phyloP scores from a whole-genome alignment of 306 rosid species.

The Quercus rubra region DNA sequence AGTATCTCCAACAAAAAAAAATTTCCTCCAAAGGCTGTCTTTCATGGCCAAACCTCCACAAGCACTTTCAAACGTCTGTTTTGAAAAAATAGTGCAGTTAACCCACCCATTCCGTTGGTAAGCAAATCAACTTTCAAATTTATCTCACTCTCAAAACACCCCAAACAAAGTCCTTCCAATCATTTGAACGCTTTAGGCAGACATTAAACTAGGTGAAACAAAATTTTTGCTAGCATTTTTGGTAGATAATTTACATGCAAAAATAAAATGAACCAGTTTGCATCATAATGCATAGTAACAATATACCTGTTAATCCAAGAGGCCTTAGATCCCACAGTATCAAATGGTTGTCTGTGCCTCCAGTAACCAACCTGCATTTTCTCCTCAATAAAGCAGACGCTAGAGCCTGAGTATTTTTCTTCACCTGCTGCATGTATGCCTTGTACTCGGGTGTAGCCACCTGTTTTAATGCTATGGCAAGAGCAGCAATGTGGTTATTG shows the following conservation, averaged over 20 bases:
- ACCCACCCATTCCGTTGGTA: neutral
- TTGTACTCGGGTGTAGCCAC: conserved; percentile 79
- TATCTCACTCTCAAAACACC: neutral
- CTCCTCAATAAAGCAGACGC: conserved; percentile 76
- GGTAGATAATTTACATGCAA: neutral
- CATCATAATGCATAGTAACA: neutral
- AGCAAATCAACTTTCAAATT: neutral
- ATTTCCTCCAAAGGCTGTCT: neutral
- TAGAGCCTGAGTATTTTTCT: conserved; percentile 85
- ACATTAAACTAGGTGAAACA: neutral
- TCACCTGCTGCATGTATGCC: conserved; percentile 95
- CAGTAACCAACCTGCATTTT: conserved; percentile 79
- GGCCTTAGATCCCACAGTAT: conserved; percentile 96
- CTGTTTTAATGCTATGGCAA: conserved; percentile 92
- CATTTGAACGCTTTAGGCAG: neutral
- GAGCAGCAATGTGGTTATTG: conserved; percentile 96
- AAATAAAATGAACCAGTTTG: conserved; percentile 5
- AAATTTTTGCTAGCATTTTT: neutral
- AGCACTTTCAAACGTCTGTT: neutral
- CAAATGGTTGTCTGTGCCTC: conserved; percentile 96
- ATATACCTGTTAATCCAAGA: conserved; percentile 77
- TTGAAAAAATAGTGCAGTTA: neutral
- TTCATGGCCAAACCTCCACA: neutral
- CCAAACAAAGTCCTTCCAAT: neutral
- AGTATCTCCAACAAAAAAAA: neutral